Conservation (phyloP, 2,329 filamentous ascomycete species). For the Lecanicillium sp. region DNA sequence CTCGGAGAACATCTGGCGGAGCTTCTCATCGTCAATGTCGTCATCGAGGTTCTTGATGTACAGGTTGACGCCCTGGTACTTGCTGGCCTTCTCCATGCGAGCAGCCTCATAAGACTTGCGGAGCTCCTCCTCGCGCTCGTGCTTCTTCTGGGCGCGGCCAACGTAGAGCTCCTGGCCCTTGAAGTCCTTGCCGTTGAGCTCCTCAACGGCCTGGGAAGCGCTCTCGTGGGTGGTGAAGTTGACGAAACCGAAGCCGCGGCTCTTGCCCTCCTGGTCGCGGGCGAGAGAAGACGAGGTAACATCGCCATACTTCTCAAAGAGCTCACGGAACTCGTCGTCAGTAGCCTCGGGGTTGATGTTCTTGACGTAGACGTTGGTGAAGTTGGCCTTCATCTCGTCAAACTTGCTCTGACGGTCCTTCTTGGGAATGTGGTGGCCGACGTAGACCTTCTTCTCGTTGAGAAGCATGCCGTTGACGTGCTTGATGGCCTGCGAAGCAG, state of each 20-base stretch:
- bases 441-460: conserved; percentile 99
- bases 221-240: conserved; percentile 91
- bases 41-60: conserved; percentile 99
- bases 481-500: conserved; percentile 95
- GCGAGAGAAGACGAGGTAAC: conserved; percentile 94
- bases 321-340: conserved; percentile 88
- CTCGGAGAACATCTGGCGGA: conserved; percentile 84
- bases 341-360: conserved; percentile 80
- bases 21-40: conserved; percentile 95
- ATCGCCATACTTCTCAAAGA: conserved; percentile 88
- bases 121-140: conserved; percentile 98
- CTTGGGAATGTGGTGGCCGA: conserved; percentile 98
- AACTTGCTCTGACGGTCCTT: conserved; percentile 99
- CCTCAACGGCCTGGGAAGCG: conserved; percentile 78
- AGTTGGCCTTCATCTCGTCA: conserved; percentile 99
- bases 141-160: conserved; percentile 98
- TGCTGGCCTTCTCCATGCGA: conserved; percentile 95
- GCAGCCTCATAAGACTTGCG: conserved; percentile 98
- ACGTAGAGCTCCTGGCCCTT: conserved; percentile 95
- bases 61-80: conserved; percentile 98
- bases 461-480: conserved; percentile 99
- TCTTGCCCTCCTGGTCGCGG: conserved; percentile 83
- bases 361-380: conserved; percentile 99
- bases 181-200: conserved; percentile 87
- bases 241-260: conserved; percentile 91